These are phyloP conservation scores for Ogataea allantospora DNA, from an alignment of 805 yeast species.

Conservation along the genomic window DNA sequence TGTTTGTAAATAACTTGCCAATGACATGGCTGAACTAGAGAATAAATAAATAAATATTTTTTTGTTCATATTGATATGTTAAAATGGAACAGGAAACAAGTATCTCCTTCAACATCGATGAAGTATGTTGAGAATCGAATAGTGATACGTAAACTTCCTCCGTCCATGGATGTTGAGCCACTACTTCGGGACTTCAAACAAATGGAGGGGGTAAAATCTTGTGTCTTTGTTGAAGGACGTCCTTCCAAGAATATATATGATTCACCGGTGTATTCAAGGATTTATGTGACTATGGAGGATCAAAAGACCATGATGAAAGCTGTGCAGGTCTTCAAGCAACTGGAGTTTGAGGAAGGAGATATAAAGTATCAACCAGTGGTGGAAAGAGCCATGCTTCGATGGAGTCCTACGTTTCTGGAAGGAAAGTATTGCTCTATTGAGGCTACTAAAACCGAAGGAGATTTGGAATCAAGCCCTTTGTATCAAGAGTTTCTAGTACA, in stretches of 20 bases:
- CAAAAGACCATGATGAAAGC: slow-evolving; percentile 22
- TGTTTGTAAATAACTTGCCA: slow-evolving; percentile 14
- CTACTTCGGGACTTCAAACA: slow-evolving; percentile 20
- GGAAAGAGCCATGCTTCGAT: slow-evolving; percentile 34
- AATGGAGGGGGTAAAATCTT: background rate
- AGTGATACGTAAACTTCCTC: slow-evolving; percentile 44
- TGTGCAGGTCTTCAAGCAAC: background rate
- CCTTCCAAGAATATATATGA: background rate
- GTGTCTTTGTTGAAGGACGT: slow-evolving; percentile 2
- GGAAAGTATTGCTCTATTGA: background rate
- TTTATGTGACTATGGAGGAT: slow-evolving; percentile 38
- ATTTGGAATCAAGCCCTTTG: background rate
- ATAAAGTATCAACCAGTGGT: slow-evolving; percentile 36
- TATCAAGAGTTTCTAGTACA: background rate
- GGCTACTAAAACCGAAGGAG: background rate
- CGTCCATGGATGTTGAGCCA: slow-evolving; percentile 31
- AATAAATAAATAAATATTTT: background rate
- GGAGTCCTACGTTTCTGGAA: too few relatives aligned
- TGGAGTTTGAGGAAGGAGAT: background rate
- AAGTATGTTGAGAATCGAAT: slow-evolving; percentile 10
- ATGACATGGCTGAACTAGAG: slow-evolving; percentile 7
- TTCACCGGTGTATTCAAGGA: slow-evolving; percentile 40
- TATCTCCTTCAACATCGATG: background rate
- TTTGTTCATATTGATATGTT: too few relatives aligned
- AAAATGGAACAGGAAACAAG: too few relatives aligned